These are phyloP conservation scores for Monosporascus sp. DNA, from an alignment of 2,329 filamentous ascomycete species.

Conservation along the genomic window DNA sequence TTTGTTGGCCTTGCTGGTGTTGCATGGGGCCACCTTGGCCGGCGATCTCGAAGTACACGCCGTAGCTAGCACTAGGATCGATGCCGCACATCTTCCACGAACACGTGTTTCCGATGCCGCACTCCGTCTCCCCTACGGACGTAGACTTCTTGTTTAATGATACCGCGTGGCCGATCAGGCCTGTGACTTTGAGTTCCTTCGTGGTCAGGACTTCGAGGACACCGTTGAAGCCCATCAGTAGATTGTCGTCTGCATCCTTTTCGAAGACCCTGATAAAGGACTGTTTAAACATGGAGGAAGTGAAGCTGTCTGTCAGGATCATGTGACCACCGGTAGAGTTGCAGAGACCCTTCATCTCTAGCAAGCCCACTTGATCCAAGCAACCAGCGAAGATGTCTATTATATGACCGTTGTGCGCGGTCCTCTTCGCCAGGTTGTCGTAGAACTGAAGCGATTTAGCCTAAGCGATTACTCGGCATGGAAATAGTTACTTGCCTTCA, in stretches of 20 bases:
- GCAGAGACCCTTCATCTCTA: slow-evolving; percentile 96
- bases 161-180: slow-evolving; percentile 91
- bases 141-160: slow-evolving; percentile 98
- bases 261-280: slow-evolving; percentile 97
- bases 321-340: slow-evolving; percentile 98
- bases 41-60: slow-evolving; percentile 96
- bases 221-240: slow-evolving; percentile 97
- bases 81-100: slow-evolving; percentile 99
- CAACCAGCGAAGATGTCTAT: slow-evolving; percentile 98
- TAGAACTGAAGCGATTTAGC: slow-evolving; percentile 65
- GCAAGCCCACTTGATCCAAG: slow-evolving; percentile 89
- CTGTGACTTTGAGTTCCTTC: slow-evolving; percentile 97
- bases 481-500: slow-evolving; percentile 60
- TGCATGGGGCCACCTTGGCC: slow-evolving; percentile 82
- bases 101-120: slow-evolving; percentile 96
- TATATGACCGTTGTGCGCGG: slow-evolving; percentile 93
- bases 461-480: neutral
- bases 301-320: slow-evolving; percentile 97
- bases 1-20: slow-evolving; percentile 81
- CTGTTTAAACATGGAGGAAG: slow-evolving; percentile 98
- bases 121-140: slow-evolving; percentile 95
- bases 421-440: slow-evolving; percentile 86
- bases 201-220: slow-evolving; percentile 93
- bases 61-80: slow-evolving; percentile 88
- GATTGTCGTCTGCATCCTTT: slow-evolving; percentile 89